phyloP scores from a whole-genome alignment of 768 basidiomycete genomes.

The Collybia sordida region DNA sequence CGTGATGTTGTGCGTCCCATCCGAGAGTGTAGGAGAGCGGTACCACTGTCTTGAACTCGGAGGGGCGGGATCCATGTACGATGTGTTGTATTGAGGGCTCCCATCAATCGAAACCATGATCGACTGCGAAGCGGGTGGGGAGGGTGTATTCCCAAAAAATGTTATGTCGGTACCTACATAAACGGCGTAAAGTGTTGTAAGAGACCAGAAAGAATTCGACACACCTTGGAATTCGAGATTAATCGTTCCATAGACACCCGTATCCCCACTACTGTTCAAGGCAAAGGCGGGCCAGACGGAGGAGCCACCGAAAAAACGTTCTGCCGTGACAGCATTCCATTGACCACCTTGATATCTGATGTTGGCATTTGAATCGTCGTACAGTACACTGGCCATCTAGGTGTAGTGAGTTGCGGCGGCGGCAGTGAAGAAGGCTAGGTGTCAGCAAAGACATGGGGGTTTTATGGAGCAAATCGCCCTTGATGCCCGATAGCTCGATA shows the following conservation, averaged over 20 bases:
- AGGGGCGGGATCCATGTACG: slow-evolving; percentile 13
- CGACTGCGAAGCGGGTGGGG: slow-evolving; percentile 5
- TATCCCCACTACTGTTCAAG: neutral
- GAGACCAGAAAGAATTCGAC: neutral
- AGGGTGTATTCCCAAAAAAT: slow-evolving; percentile 13
- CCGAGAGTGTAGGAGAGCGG: slow-evolving; percentile 16
- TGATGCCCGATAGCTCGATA: no score
- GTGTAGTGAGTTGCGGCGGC: neutral
- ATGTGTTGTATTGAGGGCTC: slow-evolving; percentile 3
- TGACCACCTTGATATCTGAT: slow-evolving; percentile 1
- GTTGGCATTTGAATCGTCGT: neutral
- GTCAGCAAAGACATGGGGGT: no score
- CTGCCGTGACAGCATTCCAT: neutral
- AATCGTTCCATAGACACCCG: slow-evolving; percentile 5
- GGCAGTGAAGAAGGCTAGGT: neutral
- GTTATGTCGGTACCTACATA: slow-evolving; percentile 11
- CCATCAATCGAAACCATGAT: slow-evolving; percentile 20
- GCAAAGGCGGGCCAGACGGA: slow-evolving; percentile 7
- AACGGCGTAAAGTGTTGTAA: neutral
- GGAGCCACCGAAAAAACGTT: slow-evolving; percentile 4
- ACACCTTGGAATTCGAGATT: slow-evolving; percentile 8
- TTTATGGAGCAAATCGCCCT: no score
- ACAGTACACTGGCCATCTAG: slow-evolving; percentile 5
- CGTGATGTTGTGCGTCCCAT: slow-evolving; percentile 17
- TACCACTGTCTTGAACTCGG: slow-evolving; percentile 22